Percentiles rank a stretch among this genome's conserved stretches.
Conservation (phyloP, 345 rosid species). For the Garcia nutans region DNA sequence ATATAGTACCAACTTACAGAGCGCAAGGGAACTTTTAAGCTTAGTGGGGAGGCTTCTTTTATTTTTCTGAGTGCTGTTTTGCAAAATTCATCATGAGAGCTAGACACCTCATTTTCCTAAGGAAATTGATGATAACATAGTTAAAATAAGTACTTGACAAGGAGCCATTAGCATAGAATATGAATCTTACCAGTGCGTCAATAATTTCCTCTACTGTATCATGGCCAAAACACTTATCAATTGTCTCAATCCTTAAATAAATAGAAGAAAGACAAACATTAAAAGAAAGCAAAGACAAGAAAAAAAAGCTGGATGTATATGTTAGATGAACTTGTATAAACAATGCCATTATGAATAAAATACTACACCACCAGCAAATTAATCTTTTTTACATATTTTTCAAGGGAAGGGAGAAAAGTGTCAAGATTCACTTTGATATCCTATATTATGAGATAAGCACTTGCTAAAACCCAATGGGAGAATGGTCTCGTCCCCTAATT, state of each 20-base stretch:
- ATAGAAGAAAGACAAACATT: too few relatives aligned
- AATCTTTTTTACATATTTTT: too few relatives aligned
- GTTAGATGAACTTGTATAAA: background rate
- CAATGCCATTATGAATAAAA: background rate
- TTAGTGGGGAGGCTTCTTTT: slow-evolving; percentile 87
- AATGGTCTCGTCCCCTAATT: too few relatives aligned
- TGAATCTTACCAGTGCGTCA: slow-evolving; percentile 66
- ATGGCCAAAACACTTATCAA: slow-evolving; percentile 79
- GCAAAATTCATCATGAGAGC: slow-evolving; percentile 59
- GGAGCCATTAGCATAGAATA: background rate
- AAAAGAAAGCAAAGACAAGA: background rate
- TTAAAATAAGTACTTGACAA: background rate
- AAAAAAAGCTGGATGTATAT: background rate
- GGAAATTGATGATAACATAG: slow-evolving; percentile 9
- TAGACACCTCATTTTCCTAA: slow-evolving; percentile 62
- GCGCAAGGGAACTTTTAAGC: slow-evolving; percentile 77
- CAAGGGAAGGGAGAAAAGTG: too few relatives aligned
- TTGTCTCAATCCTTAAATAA: slow-evolving; percentile 59
- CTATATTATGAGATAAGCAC: too few relatives aligned
- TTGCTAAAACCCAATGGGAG: too few relatives aligned
- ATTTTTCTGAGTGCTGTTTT: slow-evolving; percentile 52
- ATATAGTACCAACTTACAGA: slow-evolving; percentile 53
- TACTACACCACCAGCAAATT: too few relatives aligned
- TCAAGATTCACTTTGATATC: too few relatives aligned
- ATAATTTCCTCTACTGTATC: slow-evolving; percentile 88